Base-by-base conservation (phyloP, 1,139 yeast genomes). In the Spencermartinsiella ligniputridi region DNA sequence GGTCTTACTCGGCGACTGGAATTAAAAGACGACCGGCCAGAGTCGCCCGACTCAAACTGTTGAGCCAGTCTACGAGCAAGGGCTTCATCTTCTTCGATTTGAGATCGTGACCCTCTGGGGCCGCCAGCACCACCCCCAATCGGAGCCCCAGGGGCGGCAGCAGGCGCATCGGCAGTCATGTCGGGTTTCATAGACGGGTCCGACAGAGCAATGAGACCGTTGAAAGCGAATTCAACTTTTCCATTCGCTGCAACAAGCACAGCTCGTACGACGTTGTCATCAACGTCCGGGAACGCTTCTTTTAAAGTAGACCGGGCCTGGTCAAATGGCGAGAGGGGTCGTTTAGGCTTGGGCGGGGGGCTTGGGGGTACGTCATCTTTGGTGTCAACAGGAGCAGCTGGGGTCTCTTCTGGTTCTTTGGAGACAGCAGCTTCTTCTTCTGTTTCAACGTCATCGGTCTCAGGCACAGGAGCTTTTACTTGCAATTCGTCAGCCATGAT, bases 191-290 rank as follows among this genome's bases (percentile, higher is more conserved):
- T 17, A 8, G 73, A 66, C 5, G 95, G 95, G 67, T 90, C 97
- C 12, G 88, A 81, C 49, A 86, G 69, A 54, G 78, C 87, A 51
- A 92, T 70, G 58, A 90, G 69, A 0, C 96, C 97, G 63, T 83
- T 84, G 70, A 90, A 90, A 0, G 97, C 95, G 0, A 87, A 81
- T 55, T 88, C 96, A 27, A 87, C 66, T 39, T 77, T 72, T 20
- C 95, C 96, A 41, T 75, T 79, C 15, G 95, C 80, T 2, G 97
- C 97, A 59, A 92, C 85, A 47, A 89, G 71, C 1, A 87, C 83
- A 20, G 95, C 90, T 40, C 82, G 78, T 52, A 88, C 72, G 52
- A 81, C 75, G 52, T 80, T 78, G 32, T 78, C 83, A 42, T 87
- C 95, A 22, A 78, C 68, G 18, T 70, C 68, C 1, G 97, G 97